A percentile compares a stretch with the other conserved stretches of the same genome.
phyloP scores from a whole-genome alignment of 441 rosid genomes.

The Omphalea diandra region DNA sequence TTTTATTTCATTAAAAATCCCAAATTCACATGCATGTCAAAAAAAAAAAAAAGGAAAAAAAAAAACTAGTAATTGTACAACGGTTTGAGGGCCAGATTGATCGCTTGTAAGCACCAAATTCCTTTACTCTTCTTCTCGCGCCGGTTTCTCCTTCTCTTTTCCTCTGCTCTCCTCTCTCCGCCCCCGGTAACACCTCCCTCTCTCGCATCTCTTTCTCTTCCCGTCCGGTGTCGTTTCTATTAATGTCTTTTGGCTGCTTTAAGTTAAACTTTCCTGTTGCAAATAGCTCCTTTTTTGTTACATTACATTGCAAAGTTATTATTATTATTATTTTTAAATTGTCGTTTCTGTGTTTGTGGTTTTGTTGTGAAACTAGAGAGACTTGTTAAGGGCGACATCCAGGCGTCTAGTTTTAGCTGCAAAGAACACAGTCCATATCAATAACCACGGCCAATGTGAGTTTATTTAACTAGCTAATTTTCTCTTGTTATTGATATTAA shows the following conservation, averaged over 20 bases:
- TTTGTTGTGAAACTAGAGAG: constrained; percentile 63
- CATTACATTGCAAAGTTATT: too few relatives aligned
- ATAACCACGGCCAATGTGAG: constrained; percentile 79
- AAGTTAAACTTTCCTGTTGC: neutral
- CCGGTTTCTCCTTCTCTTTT: constrained; percentile 44
- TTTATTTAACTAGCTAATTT: constrained; percentile 1
- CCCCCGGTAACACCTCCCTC: constrained; percentile 43
- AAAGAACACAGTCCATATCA: constrained; percentile 36
- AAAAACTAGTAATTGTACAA: too few relatives aligned
- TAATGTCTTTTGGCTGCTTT: neutral
- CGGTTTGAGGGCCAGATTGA: too few relatives aligned
- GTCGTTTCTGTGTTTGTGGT: neutral
- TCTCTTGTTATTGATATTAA: too few relatives aligned
- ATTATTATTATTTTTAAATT: too few relatives aligned
- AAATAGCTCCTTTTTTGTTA: too few relatives aligned
- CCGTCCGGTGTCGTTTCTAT: neutral
- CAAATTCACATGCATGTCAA: too few relatives aligned
- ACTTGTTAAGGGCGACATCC: constrained; percentile 46
- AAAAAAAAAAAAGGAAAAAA: too few relatives aligned
- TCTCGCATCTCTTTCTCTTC: neutral
- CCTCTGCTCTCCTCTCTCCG: constrained; percentile 23
- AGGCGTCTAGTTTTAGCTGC: constrained; percentile 40
- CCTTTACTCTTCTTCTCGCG: constrained; percentile 30
- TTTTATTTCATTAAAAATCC: too few relatives aligned
- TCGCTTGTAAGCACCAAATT: too few relatives aligned